A percentile compares a stretch with the other conserved stretches of the same genome.
Conservation (phyloP, 2,329 filamentous ascomycete species). For the Cryphonectria japonica region DNA sequence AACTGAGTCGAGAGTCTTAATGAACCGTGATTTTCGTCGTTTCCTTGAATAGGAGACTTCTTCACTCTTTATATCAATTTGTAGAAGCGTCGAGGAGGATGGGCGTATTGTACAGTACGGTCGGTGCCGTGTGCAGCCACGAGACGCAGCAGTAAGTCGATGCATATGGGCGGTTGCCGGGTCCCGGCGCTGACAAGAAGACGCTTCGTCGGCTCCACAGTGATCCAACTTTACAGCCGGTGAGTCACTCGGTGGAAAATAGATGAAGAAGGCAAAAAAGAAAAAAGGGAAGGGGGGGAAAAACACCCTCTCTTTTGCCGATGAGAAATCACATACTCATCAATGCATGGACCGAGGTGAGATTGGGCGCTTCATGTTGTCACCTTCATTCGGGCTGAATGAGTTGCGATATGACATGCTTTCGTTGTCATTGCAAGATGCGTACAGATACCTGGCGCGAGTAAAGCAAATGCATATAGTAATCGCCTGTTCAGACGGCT, state of each 20-base stretch:
- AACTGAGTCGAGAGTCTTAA: not conserved
- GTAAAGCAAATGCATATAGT: not conserved
- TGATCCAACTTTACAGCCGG: not conserved
- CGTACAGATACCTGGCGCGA: not conserved
- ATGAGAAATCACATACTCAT: not conserved
- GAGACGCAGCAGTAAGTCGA: not conserved
- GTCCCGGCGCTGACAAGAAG: not conserved
- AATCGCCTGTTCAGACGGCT: not conserved
- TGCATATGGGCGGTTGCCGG: not conserved
- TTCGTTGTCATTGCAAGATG: not conserved
- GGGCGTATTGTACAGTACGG: not conserved
- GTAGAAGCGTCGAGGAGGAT: not conserved
- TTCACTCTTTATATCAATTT: not conserved
- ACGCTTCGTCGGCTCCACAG: not conserved
- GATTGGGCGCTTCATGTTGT: not conserved
- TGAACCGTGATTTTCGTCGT: not conserved
- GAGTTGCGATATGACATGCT: not conserved
- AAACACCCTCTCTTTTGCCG: not conserved
- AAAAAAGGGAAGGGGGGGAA: no score
- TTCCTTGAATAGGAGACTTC: not conserved
- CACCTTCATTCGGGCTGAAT: not conserved
- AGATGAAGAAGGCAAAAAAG: no score
- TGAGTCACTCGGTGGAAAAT: not conserved
- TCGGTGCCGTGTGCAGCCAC: not conserved
- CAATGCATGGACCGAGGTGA: not conserved